A percentile compares a stretch with the other conserved stretches of the same genome.
Evolutionary conservation across 352 stramenopile species (phyloP).

Genomic region (Bremia lactucae): DNA sequence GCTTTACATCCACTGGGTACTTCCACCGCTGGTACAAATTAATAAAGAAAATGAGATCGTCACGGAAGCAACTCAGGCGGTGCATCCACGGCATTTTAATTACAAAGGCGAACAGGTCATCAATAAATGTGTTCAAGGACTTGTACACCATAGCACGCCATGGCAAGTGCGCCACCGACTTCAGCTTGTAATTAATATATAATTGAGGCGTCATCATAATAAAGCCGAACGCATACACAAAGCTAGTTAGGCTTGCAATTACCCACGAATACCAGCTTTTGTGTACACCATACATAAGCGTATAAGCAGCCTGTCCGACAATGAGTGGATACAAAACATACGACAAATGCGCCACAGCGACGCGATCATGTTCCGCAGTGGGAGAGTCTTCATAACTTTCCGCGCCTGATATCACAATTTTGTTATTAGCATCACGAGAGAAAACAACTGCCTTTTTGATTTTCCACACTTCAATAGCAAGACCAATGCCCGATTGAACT

Average conservation of each 20-base stretch:
- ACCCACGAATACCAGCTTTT: conserved; percentile 97
- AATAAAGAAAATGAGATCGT: conserved; percentile 99
- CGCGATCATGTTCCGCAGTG: conserved; percentile 75
- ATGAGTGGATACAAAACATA: conserved; percentile 86
- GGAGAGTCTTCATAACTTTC: conserved; percentile 77
- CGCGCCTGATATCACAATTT: conserved; percentile 68
- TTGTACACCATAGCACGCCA: conserved; percentile 98
- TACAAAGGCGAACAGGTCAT: conserved; percentile 88
- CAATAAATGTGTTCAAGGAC: conserved; percentile 92
- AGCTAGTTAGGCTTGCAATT: conserved; percentile 92
- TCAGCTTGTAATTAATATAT: conserved; percentile 98
- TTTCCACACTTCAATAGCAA: conserved; percentile 89
- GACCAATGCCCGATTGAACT: conserved; percentile 59
- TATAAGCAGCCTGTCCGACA: conserved; percentile 90
- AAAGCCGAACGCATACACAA: conserved; percentile 98
- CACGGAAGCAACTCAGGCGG: conserved; percentile 94
- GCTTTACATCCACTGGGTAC: conserved; percentile 87
- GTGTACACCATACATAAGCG: conserved; percentile 89
- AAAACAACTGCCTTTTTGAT: conserved; percentile 89
- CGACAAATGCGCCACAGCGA: conserved; percentile 73
- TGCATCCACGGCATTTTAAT: conserved; percentile 95
- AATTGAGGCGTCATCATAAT: conserved; percentile 98
- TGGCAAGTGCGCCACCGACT: conserved; percentile 92
- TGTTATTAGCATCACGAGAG: conserved; percentile 68
- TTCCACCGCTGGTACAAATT: conserved; percentile 99